Conservation (phyloP, 1,284 basidiomycete species). For the Chondrostereum purpureum region DNA sequence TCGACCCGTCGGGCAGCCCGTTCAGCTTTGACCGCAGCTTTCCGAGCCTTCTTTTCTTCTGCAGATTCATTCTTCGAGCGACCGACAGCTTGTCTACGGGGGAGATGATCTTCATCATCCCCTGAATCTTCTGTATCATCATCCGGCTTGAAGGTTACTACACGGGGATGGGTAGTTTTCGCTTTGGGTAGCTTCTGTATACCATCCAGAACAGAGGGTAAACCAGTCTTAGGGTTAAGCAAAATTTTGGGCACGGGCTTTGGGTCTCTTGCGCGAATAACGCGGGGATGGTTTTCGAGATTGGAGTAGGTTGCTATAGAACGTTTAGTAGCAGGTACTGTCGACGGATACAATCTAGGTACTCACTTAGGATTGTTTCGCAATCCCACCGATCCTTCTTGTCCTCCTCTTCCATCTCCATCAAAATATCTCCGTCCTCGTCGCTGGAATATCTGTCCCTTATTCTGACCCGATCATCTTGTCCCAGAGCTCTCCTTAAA, state of each 20-base stretch:
- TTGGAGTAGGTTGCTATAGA: constrained; percentile 86
- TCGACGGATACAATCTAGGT: constrained; percentile 2
- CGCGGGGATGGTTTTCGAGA: constrained; percentile 87
- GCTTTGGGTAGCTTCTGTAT: constrained; percentile 14
- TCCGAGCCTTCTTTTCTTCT: constrained; percentile 85
- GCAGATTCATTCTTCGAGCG: constrained; percentile 75
- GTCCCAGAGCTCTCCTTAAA: constrained; percentile 73
- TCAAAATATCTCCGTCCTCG: constrained; percentile 45
- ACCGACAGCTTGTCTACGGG: constrained; percentile 43
- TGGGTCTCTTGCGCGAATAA: constrained; percentile 63
- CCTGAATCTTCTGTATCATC: constrained; percentile 32
- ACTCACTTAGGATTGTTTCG: constrained; percentile 86
- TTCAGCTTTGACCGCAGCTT: constrained; percentile 82
- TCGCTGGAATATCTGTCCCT: constrained; percentile 34
- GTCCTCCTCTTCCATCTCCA: constrained; percentile 50
- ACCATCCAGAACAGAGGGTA: constrained; percentile 50
- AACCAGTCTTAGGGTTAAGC: constrained; percentile 69
- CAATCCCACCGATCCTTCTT: constrained; percentile 89
- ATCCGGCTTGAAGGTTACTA: constrained; percentile 17
- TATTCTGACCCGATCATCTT: constrained; percentile 45
- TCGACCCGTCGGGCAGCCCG: constrained; percentile 69
- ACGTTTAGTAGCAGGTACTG: constrained; percentile 2
- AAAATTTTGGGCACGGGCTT: constrained; percentile 57
- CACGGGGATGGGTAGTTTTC: constrained; percentile 13
- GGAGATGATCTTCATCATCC: constrained; percentile 28